A percentile compares a stretch with the other conserved stretches of the same genome.
These are phyloP conservation scores for Ascocoryne sarcoides DNA, from an alignment of 2,329 filamentous ascomycete genomes.

Conservation along the genomic window DNA sequence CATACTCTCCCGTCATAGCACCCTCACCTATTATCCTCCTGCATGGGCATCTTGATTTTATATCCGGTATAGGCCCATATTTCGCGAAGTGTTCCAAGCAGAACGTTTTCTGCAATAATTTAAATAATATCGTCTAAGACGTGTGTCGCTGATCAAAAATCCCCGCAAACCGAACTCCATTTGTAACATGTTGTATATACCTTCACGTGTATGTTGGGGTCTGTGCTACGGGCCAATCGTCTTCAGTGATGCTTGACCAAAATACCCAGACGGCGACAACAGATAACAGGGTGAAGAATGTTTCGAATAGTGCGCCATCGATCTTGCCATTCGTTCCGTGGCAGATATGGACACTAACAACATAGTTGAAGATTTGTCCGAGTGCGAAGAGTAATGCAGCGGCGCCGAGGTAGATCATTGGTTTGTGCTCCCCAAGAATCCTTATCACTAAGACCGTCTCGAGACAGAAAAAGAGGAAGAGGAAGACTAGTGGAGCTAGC, in stretches of 20 bases:
- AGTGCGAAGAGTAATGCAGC: constrained; percentile 79
- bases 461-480: constrained; percentile 79
- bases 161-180: constrained; percentile 22
- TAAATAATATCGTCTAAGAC: constrained; percentile 24
- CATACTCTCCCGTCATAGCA: constrained; percentile 1
- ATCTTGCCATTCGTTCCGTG: constrained; percentile 74
- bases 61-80: constrained; percentile 10
- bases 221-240: constrained; percentile 74
- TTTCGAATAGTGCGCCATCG: constrained; percentile 88
- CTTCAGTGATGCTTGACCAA: constrained; percentile 98
- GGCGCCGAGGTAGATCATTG: constrained; percentile 77
- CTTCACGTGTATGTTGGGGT: constrained; percentile 25
- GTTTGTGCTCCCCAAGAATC: constrained; percentile 77
- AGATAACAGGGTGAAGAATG: constrained; percentile 78
- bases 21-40: constrained; percentile 5
- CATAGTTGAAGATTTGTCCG: constrained; percentile 94
- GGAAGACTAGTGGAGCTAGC: constrained; percentile 76
- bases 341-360: constrained; percentile 86
- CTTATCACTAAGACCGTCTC: constrained; percentile 77
- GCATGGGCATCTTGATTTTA: constrained; percentile 3
- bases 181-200: constrained; percentile 8
- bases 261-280: constrained; percentile 86
- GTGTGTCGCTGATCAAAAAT: constrained; percentile 19
- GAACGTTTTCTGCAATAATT: constrained; percentile 15
- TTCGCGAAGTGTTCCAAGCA: constrained; percentile 12